A percentile compares a stretch with the other conserved stretches of the same genome.
These are phyloP conservation scores for Fusarium sp. DNA, from an alignment of 2,329 filamentous ascomycete genomes.

Conservation along the genomic window DNA sequence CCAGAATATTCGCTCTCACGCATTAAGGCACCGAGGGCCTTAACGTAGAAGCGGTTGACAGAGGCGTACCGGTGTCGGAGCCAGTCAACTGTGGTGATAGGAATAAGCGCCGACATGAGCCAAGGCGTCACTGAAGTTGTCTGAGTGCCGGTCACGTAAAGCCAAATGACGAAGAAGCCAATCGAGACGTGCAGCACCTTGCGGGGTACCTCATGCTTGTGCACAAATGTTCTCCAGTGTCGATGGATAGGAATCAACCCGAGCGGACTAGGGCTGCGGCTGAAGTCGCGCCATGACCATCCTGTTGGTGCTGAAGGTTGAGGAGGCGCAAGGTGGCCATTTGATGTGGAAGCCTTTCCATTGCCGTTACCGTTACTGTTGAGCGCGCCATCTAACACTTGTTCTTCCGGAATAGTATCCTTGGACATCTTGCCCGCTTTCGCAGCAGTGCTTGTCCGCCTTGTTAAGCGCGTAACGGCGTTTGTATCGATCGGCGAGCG, in stretches of 20 bases:
- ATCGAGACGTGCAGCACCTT: constrained; percentile 96
- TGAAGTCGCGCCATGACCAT: constrained; percentile 88
- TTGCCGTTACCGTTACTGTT: constrained; percentile 52
- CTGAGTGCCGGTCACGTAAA: constrained; percentile 85
- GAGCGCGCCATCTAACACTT: constrained; percentile 47
- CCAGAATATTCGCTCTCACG: constrained; percentile 93
- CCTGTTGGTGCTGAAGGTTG: constrained; percentile 66
- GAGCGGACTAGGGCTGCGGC: constrained; percentile 89
- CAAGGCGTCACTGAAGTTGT: constrained; percentile 83
- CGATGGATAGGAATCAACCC: constrained; percentile 95
- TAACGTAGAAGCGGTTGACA: constrained; percentile 90
- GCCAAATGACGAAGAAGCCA: constrained; percentile 88
- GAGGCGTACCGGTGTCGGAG: constrained; percentile 83
- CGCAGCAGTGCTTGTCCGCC: constrained; percentile 55
- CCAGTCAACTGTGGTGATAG: constrained; percentile 84
- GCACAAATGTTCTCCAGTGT: constrained; percentile 90
- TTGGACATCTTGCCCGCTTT: constrained; percentile 45
- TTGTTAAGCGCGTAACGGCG: constrained; percentile 64
- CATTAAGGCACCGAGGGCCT: constrained; percentile 88
- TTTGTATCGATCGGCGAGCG: constrained; percentile 71
- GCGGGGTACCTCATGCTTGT: constrained; percentile 96
- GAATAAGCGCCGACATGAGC: constrained; percentile 82
- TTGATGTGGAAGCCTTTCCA: constrained; percentile 51
- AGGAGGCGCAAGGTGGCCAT: constrained; percentile 78
- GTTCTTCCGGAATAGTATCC: constrained; percentile 35